Evolutionary conservation across 176 grass and related monocot species (phyloP), one percentile per base, ranked within the genome.

Genomic region (Dactylis glomerata): DNA sequence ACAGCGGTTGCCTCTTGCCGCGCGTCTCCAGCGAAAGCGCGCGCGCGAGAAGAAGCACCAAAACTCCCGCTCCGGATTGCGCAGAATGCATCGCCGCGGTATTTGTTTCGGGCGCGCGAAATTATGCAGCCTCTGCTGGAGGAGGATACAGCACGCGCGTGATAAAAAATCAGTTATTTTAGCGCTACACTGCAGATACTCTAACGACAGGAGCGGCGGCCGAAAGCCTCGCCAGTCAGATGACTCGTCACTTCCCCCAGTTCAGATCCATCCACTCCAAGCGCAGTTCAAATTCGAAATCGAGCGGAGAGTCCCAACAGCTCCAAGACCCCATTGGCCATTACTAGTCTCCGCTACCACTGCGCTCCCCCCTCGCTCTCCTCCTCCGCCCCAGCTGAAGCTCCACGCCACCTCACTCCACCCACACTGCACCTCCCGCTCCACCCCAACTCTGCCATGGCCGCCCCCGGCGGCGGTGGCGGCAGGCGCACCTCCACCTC

Each of bases 251-350:
- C 24, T 74, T 74, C 42, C 44, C 9, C n/a, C n/a, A n/a, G n/a
- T n/a, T n/a, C 83, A 77, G 78, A 70, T 86, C 83, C 72, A 62
- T n/a, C 15, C 46, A 19, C 46, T 37, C 15, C 77, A 74, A 59
- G 1, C 47, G 20, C 67, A 73, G 79, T 90, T 86, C 84, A 74
- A 90, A 90, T 86, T 90, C 78, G 82, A 90, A 86, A 78, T 26
- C 59, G 80, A 84, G 90, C 75, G 76, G 86, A 89, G 83, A 69
- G 13, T 1, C 79, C 46, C 26, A 20, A 62, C 57, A 54, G 32
- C 61, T 51, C 8, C 1, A 24, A 64, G n/a, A 31, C 50, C 49
- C 54, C 65, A 22, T 33, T 36, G 27, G 34, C 47, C 83, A 75
- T 64, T 79, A 57, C 62, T 79, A 44, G 23, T 32, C 45, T 36